Evolutionary conservation across 371 early-diverging fungal genomes (phyloP), one percentile per base, ranked within the genome.

Genomic region (Rhizopus arrhizus): DNA sequence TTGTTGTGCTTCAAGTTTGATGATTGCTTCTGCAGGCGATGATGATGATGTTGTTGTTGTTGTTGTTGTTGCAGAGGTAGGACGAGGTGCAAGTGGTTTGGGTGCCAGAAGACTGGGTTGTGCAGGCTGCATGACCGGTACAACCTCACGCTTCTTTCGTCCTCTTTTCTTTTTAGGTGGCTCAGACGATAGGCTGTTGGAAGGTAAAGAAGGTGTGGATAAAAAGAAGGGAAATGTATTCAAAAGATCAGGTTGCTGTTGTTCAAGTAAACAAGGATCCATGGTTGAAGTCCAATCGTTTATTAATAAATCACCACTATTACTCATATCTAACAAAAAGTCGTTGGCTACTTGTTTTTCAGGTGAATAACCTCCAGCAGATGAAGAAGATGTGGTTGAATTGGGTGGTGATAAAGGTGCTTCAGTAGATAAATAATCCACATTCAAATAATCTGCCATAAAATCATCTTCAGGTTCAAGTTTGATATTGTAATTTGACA

Each of bases 81-180:
- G 52, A 10, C 49, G 42, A 48, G 56, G 57, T 12, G 68, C 63
- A 35, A 63, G 60, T 15, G 74, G 74, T 31, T 70, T 70, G 31
- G 75, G 75, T 7, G 74, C 70, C 38, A 72, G 61, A 53, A 59
- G 53, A 29, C 57, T 55, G 33, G 59, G 56, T 49, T 50, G 46
- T 12, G 28, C 36, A 16, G 56, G 55, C 28, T 15, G 41, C 31
- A 29, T 22, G 9, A 4, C 15, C 10, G 31, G 29, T 10, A 12
- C 29, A 10, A 48, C 41, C 28, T 74, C 75, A 13, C 73, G 67
- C 60, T 77, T 77, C 69, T 77, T 80, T 36, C 80, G 58, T 3
- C 80, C 80, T 51, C 80, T 60, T 46, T 77, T 77, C 62, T 71
- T 68, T 54, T 70, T 77, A 3, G 75, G 73, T 9, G 69, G 73